Conservation (phyloP, 257 asterid genomes). For the Nicotiana tabacum region DNA sequence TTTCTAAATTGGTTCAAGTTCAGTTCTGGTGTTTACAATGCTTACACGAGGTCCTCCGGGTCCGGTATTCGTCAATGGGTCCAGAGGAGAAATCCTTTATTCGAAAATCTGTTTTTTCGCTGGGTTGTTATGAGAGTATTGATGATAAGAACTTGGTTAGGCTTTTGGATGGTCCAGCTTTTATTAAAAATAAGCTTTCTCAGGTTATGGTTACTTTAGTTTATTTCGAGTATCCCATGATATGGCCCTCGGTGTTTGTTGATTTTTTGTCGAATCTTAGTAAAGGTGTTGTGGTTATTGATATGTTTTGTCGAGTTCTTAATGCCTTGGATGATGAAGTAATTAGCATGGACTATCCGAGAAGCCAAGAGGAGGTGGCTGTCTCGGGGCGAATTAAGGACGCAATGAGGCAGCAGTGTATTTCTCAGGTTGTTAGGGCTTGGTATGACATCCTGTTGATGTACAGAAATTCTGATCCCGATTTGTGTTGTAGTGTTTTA, state of each 20-base stretch:
- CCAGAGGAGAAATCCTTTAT: constrained; percentile 67
- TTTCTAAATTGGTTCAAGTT: constrained; percentile 60
- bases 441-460: constrained; percentile 64
- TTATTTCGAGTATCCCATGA: constrained; percentile 69
- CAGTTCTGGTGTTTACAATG: constrained; percentile 96
- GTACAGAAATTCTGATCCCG: constrained; percentile 66
- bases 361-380: constrained; percentile 59
- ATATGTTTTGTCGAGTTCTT: constrained; percentile 90
- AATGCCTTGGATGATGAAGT: constrained; percentile 77
- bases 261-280: constrained; percentile 68
- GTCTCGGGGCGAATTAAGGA: constrained; percentile 73
- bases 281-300: constrained; percentile 70
- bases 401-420: constrained; percentile 89
- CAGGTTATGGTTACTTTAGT: constrained; percentile 83
- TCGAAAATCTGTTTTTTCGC: constrained; percentile 62
- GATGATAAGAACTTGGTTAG: constrained; percentile 41
- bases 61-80: constrained; percentile 58
- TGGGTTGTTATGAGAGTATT: constrained; percentile 59
- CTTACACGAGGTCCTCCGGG: constrained; percentile 68
- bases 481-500: constrained; percentile 65
- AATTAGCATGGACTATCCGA: constrained; percentile 78
- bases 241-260: constrained; percentile 84
- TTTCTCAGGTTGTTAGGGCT: constrained; percentile 68
- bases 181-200: constrained; percentile 87
- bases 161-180: constrained; percentile 70